Base-by-base conservation (phyloP, 371 early-diverging fungal species). In the Circinella umbellata region DNA sequence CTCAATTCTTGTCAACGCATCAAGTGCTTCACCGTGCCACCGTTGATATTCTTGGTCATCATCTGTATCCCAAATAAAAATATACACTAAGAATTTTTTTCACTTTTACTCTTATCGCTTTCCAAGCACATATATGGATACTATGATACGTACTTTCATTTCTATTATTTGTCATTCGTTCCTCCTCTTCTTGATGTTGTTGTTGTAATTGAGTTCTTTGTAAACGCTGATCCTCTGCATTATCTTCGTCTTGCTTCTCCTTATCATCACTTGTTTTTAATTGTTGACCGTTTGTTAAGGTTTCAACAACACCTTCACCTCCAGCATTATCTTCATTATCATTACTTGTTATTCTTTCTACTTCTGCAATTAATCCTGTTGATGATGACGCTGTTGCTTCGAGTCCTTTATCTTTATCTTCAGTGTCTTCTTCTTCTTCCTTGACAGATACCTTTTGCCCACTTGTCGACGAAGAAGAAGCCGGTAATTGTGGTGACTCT, bases 1-100 rank as follows among this genome's bases (percentile, higher is more conserved):
- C 66, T 85, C 85, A 55, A 85, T 85, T 55, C 79, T 76, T 9
- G 80, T 81, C 62, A 85, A 69, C 3, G 85, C 85, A 4, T 81
- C 76, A 61, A 85, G 62, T 17, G 84, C 80, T 51, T 83, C 84
- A 68, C 76, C 78, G 64, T 80, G 81, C 35, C 70, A 63, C 51
- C 73, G 74, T 42, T 76, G 73, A 69, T 71, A 60, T 36, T 66
- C 64, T 53, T 68, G 74, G 46, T 75, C 73, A 55, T 69, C 73
- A 39, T 63, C 68, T 42, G 11, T 42, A 62, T 42, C 69, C 71
- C 69, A 20, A 55, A 51, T 71, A 62, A 61, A 67, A 14, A 60
- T 1, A 60, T 60, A 36, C 60, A 42, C 5, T 67, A n/a, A 51
- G 51, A 51, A 51, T 13, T 15, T 51, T n/a, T 51, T 15, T 51